These are phyloP conservation scores for Trichomonascaceae sp. DNA, from an alignment of 1,139 yeast species.

Conservation along the genomic window DNA sequence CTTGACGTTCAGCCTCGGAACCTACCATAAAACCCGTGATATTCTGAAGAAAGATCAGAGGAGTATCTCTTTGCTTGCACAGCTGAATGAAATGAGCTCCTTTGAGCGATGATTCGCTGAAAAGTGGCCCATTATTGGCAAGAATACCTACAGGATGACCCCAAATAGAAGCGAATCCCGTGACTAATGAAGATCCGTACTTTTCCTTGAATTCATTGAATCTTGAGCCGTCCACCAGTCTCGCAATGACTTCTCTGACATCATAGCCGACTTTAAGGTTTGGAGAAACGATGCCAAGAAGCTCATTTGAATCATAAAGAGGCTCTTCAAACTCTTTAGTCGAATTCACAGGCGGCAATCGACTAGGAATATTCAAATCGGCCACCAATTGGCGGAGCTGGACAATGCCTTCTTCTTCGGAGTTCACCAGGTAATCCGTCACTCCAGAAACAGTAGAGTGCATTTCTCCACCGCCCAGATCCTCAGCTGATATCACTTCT, in stretches of 20 bases:
- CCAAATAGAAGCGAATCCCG: constrained; percentile 31
- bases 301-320: constrained; percentile 28
- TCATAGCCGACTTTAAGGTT: constrained; percentile 31
- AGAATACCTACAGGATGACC: constrained; percentile 33
- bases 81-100: constrained; percentile 34
- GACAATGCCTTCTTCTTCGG: constrained; percentile 34
- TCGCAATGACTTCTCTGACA: constrained; percentile 32
- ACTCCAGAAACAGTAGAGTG: constrained; percentile 33
- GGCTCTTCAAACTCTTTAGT: constrained; percentile 25
- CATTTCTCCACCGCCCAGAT: constrained; percentile 35
- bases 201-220: constrained; percentile 31
- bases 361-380: constrained; percentile 26
- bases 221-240: constrained; percentile 33
- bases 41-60: constrained; percentile 32
- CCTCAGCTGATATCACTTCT: constrained; percentile 33
- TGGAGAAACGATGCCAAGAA: constrained; percentile 32
- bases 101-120: constrained; percentile 32
- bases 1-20: constrained; percentile 33
- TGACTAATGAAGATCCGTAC: constrained; percentile 32
- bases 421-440: constrained; percentile 30
- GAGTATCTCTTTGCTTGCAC: constrained; percentile 33
- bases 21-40: constrained; percentile 36
- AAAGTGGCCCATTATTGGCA: constrained; percentile 34
- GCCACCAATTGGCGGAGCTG: constrained; percentile 28
- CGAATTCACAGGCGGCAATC: constrained; percentile 6